Base-by-base conservation (phyloP, 2,329 filamentous ascomycete genomes). In the Neophaeococcomyces mojaviensis region DNA sequence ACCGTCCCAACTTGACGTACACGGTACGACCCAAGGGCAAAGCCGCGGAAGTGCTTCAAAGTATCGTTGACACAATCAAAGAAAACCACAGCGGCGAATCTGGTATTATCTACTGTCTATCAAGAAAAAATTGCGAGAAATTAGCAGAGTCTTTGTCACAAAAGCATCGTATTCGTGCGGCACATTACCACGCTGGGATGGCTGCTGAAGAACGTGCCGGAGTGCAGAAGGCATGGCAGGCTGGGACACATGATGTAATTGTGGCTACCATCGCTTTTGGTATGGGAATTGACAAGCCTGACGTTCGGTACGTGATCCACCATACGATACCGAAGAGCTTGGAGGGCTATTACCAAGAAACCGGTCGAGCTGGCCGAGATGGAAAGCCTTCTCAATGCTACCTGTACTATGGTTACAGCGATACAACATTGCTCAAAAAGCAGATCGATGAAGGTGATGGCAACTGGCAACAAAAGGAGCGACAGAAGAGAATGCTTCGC, bases 231-330 rank as follows among this genome's bases (percentile, higher is more conserved):
- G 66, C 80, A 24, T 98, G 92, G 92, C 92, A 98, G 63, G 70
- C 68, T 35, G 88, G 88, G 4, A 68, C 72, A 42, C 78, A 83
- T 58, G 85, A 95, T 55, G 86, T 98, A 28, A 94, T 98, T 35
- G 92, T 98, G 40, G 94, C 92, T 16, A 98, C 92, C 0, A 97
- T 98, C 63, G 92, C 92, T 19, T 98, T 98, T 61, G 92, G 92
- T 5, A 98, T 98, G 92, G 92, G 92, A n/a, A 98, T 98, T 54
- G 92, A 98, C 70, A 98, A 98, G 64, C 79, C 89, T 1, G 85
- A 98, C 62, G 92, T 98, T 39, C 85, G 92, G 22, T 98, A 94
- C 62, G 92, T 98, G 28, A 87, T 98, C 33, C 94, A 98, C 61
- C 84, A 94, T 58, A 86, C 82, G 35, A 74, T 98, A 4, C 92